Base-by-base conservation (phyloP, 176 grass and related monocot genomes). In the Aegilops tauschii region DNA sequence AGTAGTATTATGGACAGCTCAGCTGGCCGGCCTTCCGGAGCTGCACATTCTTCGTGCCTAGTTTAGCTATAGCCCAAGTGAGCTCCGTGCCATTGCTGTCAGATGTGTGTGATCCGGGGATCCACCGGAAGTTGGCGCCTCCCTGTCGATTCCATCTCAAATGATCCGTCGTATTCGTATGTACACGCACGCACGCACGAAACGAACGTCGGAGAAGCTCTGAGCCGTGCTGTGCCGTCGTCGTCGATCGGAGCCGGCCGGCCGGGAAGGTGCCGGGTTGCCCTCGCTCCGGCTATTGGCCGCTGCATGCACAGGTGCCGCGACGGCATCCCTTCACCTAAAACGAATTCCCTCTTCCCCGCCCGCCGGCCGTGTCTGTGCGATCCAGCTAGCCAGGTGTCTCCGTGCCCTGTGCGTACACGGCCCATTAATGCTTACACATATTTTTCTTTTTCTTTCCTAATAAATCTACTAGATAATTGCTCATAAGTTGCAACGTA, bases 251-350 rank as follows among this genome's bases (percentile, higher is more conserved):
- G 54, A 49, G n/a, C 39, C 42, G 8, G 2, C 37, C 40, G 2
- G 40, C 40, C 40, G 40, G 40, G 66, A 17, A 49, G 85, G 40
- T 67, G 79, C 59, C 61, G 61, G n/a, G 86, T 68, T 77, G 14
- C 61, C 71, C n/a, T 82, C 86, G 58, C 42, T 44, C 69, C 23
- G 36, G 35, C 20, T 6, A 29, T 21, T 56, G 77, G 77, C 58
- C 42, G 42, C 42, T 40, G 56, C 54, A 14, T 4, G 37, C 71
- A 76, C 79, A 42, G 70, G 16, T 13, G 42, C 23, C 6, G 31
- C 79, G 79, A 87, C 79, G 4, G 86, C 42, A 1, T 76, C 79
- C n/a, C 31, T 31, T 37, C 79, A 59, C 86, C 86, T 58, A 59
- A 47, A 25, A 25, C 23, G 23, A 25, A 25, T 25, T 25, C 23